Evolutionary conservation across 345 rosid species (phyloP), one percentile per base, ranked within the genome.

Genomic region (Garcia nutans): DNA sequence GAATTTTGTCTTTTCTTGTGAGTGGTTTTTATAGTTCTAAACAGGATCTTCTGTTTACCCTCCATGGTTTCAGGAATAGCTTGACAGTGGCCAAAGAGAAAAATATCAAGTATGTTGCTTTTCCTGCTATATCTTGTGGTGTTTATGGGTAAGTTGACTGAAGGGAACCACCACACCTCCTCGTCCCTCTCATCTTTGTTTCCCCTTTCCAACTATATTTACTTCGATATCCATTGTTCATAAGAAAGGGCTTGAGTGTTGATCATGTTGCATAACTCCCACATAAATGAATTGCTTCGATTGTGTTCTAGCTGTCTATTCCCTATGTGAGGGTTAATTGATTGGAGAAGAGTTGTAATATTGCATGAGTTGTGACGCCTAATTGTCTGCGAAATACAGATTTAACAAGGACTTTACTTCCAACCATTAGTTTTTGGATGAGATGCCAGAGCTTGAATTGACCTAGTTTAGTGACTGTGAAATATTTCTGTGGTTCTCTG

Each of bases 81-180:
- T 82, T 91, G 84, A 79, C 61, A 26, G 86, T 91, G 65, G 97
- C 96, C 75, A 90, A 86, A 81, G 92, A 90, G 63, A 93, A 90
- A 84, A 82, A 84, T 77, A 87, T 95, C 73, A 85, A 85, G 63
- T 93, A 82, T 78, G 79, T 95, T 79, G 99, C 97, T 28, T 93
- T 93, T 80, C 87, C 99, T 58, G 99, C 97, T 62, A 89, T 95
- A 72, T 91, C 97, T 61, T 95, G 97, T 73, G 99, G 99, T 64
- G 79, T 84, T 50, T 91, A 68, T 54, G 76, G 94, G 96, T 92
- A 85, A 76, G 73, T 79, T 10, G 44, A 20, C 28, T 24, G 2
- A 19, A 65, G 22, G 45, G 60, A 45, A 65, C 10, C 37, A 16
- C 42, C 26, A 5, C 15, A 15, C 0, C 10, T 5, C 12, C 28